Evolutionary conservation across 2,329 filamentous ascomycete genomes (phyloP).

Genomic region (Exophiala lecanii-corni): DNA sequence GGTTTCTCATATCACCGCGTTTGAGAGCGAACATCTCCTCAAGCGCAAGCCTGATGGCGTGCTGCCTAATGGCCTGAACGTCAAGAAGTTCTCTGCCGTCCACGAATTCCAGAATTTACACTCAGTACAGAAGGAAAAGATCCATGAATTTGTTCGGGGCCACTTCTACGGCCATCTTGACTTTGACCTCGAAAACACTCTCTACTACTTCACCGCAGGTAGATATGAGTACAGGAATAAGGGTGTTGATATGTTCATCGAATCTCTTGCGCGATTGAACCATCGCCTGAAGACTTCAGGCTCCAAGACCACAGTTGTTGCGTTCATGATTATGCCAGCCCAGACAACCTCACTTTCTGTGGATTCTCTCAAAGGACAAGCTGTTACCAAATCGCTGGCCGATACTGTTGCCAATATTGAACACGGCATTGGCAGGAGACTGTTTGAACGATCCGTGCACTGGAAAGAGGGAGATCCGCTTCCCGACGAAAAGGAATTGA

Average conservation of each 20-base stretch:
- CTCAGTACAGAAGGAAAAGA: conserved; percentile 94
- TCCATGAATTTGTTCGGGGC: conserved; percentile 94
- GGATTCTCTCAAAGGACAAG: conserved; percentile 92
- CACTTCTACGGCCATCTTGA: conserved; percentile 99
- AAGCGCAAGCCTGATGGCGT: conserved; percentile 98
- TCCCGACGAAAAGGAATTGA: conserved; percentile 94
- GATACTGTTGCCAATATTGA: conserved; percentile 93
- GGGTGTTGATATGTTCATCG: conserved; percentile 99
- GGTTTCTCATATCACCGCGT: conserved; percentile 96
- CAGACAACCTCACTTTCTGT: conserved; percentile 93
- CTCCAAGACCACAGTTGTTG: conserved; percentile 90
- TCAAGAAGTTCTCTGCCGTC: conserved; percentile 96
- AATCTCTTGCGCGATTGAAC: conserved; percentile 89
- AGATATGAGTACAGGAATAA: conserved; percentile 98
- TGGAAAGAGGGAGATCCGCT: conserved; percentile 94
- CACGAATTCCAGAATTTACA: conserved; percentile 99
- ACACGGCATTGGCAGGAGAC: conserved; percentile 81
- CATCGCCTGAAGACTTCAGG: conserved; percentile 80
- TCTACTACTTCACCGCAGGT: conserved; percentile 96
- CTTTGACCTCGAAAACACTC: conserved; percentile 91
- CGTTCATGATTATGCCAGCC: conserved; percentile 98
- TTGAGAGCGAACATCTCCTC: conserved; percentile 93
- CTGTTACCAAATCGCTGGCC: conserved; percentile 90
- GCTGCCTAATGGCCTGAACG: conserved; percentile 91
- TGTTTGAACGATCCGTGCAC: conserved; percentile 88